Base-by-base conservation (phyloP, 2,329 filamentous ascomycete species). In the Tolypocladium tundrense region DNA sequence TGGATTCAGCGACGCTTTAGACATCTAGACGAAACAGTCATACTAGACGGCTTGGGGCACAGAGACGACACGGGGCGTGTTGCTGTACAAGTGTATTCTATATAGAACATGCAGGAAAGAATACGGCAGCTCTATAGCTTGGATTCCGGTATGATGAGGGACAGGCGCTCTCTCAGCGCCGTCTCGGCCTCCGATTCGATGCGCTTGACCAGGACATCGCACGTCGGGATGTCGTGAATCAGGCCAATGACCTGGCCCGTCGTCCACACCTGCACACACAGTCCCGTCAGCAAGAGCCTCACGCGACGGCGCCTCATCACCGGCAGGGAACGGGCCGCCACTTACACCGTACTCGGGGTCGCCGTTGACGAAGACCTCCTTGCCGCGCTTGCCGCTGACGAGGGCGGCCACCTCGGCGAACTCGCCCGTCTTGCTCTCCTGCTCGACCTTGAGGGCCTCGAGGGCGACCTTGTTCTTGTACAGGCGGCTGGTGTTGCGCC, bases 191-290 rank as follows among this genome's bases (percentile, higher is more conserved):
- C 90, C 69, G 79, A 85, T 77, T 92, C 88, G 65, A 94, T 92
- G 58, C 90, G 82, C 64, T 77, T 77, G 11, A 91, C 75, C 33
- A 94, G 75, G 1, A 76, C 85, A 53, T 81, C 81, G 68, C 90
- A 93, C 0, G 87, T 90, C 10, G 88, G 88, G 57, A 92, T 89
- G 66, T 94, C 90, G 65, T 93, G 85, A 61, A 94, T 94, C 58
- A 94, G 72, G 7, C 90, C 90, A 63, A 99, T 96, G 64, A 97
- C 93, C 72, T 97, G 93, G 13, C 94, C 94, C 10, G 93, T 91
- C 24, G 94, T 97, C 94, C 94, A 99, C 43, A 97, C 89, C 88
- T 93, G 66, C 6, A 57, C 62, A 19, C 64, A 60, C 42, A 62
- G 50, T 48, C n/a, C 27, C 54, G 61, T 63, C 53, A 66, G 60